These are phyloP conservation scores for Boletus edulis DNA, from an alignment of 768 basidiomycete genomes.

Conservation along the genomic window DNA sequence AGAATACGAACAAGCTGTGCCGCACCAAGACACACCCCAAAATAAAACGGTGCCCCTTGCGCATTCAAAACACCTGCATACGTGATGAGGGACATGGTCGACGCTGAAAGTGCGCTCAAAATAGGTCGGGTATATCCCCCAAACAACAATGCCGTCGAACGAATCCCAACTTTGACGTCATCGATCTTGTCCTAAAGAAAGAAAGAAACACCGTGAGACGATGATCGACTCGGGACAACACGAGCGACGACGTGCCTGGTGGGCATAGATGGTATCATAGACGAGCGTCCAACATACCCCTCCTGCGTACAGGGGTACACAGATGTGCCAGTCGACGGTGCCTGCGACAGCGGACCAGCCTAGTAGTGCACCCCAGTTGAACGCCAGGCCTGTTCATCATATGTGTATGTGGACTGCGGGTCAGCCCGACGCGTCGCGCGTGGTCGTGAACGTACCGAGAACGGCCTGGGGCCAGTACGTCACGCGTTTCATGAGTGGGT, in stretches of 20 bases:
- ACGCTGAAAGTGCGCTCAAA: constrained; percentile 67
- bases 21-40: constrained; percentile 71
- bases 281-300: constrained; percentile 93
- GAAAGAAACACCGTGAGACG: neutral
- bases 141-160: constrained; percentile 92
- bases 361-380: constrained; percentile 95
- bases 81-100: constrained; percentile 70
- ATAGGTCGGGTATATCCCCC: constrained; percentile 73
- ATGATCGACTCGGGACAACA: neutral
- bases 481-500: constrained; percentile 96
- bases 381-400: constrained; percentile 70
- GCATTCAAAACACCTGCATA: constrained; percentile 79
- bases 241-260: constrained; percentile 62
- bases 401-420: neutral
- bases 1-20: constrained; percentile 78
- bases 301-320: constrained; percentile 85
- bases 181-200: constrained; percentile 80
- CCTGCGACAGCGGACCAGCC: constrained; percentile 96
- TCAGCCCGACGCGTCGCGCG: neutral
- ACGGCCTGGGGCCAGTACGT: constrained; percentile 98
- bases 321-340: constrained; percentile 74
- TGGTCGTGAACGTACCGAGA: constrained; percentile 56
- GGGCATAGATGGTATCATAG: constrained; percentile 97
- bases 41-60: constrained; percentile 75
- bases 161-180: constrained; percentile 84